Evolutionary conservation across 2,329 filamentous ascomycete genomes (phyloP).

Genomic region (Phaeosphaeriaceae sp.): DNA sequence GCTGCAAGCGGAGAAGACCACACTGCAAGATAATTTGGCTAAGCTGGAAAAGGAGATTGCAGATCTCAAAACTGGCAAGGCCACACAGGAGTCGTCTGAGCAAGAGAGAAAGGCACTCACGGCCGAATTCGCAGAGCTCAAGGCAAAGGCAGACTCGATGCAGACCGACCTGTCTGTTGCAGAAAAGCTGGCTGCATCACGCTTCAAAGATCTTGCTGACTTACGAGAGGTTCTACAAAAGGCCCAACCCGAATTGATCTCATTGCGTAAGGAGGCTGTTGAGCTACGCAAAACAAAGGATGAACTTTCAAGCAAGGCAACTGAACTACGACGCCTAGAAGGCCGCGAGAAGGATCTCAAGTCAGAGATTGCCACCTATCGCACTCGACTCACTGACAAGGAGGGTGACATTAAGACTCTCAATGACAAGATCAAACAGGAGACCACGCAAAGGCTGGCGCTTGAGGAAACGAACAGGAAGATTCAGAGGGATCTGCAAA

Average conservation of each 20-base stretch:
- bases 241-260: constrained; percentile 83
- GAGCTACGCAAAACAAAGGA: constrained; percentile 77
- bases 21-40: constrained; percentile 67
- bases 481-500: constrained; percentile 77
- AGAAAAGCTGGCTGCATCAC: constrained; percentile 81
- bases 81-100: constrained; percentile 56
- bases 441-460: constrained; percentile 72
- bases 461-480: constrained; percentile 81
- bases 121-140: constrained; percentile 73
- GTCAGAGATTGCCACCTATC: constrained; percentile 72
- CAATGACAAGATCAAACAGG: constrained; percentile 77
- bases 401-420: constrained; percentile 79
- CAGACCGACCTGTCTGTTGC: constrained; percentile 86
- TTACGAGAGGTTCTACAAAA: constrained; percentile 81
- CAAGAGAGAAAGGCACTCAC: constrained; percentile 64
- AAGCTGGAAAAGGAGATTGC: constrained; percentile 75
- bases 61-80: constrained; percentile 58
- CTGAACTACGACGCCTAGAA: constrained; percentile 77
- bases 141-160: constrained; percentile 70
- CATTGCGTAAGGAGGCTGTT: constrained; percentile 76
- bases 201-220: constrained; percentile 87
- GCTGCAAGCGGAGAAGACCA: constrained; percentile 71
- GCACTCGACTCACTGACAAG: constrained; percentile 73
- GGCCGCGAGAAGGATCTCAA: constrained; percentile 81
- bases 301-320: constrained; percentile 68